phyloP scores from a whole-genome alignment of 2,329 filamentous ascomycete genomes.

The Fusarium sp. region DNA sequence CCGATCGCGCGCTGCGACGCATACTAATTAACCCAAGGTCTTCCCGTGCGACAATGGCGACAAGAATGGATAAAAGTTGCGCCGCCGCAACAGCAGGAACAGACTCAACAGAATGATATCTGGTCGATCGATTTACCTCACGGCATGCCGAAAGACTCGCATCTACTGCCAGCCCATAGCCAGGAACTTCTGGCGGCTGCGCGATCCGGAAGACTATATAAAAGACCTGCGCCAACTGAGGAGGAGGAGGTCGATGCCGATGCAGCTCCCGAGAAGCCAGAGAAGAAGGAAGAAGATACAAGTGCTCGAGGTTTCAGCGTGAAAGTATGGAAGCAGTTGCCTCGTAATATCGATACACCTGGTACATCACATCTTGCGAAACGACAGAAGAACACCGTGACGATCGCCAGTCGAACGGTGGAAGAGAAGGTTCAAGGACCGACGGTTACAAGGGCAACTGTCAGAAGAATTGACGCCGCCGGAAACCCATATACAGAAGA shows the following conservation, averaged over 20 bases:
- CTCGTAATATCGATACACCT: slow-evolving; percentile 66
- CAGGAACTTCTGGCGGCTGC: slow-evolving; percentile 86
- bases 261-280: slow-evolving; percentile 59
- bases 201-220: slow-evolving; percentile 79
- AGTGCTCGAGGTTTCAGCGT: slow-evolving; percentile 63
- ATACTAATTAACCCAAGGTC: slow-evolving; percentile 62
- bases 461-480: slow-evolving; percentile 79
- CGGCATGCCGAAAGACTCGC: slow-evolving; percentile 86
- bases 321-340: slow-evolving; percentile 70
- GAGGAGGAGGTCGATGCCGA: slow-evolving; percentile 68
- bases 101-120: slow-evolving; percentile 69
- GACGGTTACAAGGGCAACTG: slow-evolving; percentile 80
- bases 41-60: slow-evolving; percentile 92
- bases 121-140: slow-evolving; percentile 81
- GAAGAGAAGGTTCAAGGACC: slow-evolving; percentile 58
- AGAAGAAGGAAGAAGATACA: slow-evolving; percentile 73
- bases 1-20: neutral
- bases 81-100: slow-evolving; percentile 73
- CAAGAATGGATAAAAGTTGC: slow-evolving; percentile 75
- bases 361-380: slow-evolving; percentile 68
- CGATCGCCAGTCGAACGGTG: slow-evolving; percentile 63
- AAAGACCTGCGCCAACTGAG: slow-evolving; percentile 71
- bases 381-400: slow-evolving; percentile 70
- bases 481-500: slow-evolving; percentile 89
- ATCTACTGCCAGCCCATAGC: slow-evolving; percentile 80